phyloP scores from a whole-genome alignment of 345 rosid genomes.

The Pseudoturritis turrita region DNA sequence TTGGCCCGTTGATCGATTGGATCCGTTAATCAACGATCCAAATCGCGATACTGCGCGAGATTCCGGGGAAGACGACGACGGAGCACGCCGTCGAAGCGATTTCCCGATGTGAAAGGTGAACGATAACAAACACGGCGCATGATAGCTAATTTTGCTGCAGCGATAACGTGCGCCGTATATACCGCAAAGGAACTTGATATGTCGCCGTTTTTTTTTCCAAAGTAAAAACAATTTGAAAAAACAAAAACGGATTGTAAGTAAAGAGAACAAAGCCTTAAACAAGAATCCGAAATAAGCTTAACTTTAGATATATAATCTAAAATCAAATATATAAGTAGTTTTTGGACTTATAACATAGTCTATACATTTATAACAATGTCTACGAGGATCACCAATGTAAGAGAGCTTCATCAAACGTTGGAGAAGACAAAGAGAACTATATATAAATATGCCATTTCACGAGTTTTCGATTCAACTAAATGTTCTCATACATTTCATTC shows the following conservation, averaged over 20 bases:
- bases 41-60: neutral
- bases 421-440: neutral
- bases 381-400: constrained; percentile 21
- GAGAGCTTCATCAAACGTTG: constrained; percentile 5
- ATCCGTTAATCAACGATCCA: neutral
- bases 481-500: neutral
- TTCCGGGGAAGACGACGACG: neutral
- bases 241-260: neutral
- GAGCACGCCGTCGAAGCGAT: constrained; percentile 1
- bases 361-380: constrained; percentile 19
- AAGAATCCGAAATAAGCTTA: neutral
- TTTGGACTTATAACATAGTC: constrained; percentile 19
- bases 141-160: neutral
- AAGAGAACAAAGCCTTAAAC: neutral
- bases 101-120: neutral
- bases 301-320: neutral
- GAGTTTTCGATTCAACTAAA: neutral
- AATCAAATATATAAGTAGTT: neutral
- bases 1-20: constrained; percentile 13
- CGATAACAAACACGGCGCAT: neutral
- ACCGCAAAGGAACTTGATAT: neutral
- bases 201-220: neutral
- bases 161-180: neutral
- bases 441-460: neutral
- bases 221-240: neutral